Base-by-base conservation (phyloP, 345 rosid species). In the Geranium brycei region DNA sequence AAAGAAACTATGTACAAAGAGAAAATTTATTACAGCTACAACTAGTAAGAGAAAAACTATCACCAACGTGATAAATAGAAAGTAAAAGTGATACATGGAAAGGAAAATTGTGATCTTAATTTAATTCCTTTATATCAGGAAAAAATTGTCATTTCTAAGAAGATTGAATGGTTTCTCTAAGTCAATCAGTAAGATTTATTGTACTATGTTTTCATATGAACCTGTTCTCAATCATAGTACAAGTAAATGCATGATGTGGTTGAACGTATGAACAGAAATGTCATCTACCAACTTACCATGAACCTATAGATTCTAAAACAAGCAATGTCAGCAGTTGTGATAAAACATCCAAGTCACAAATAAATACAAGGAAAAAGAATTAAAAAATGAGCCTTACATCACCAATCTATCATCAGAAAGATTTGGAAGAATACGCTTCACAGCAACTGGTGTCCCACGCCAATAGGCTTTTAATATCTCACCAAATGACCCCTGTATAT, bases 381-480 rank as follows among this genome's bases (percentile, higher is more conserved):
- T 17, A 12, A 15, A 14, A 10, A 67, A 71, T 64, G 19, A 58
- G n/a, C 41, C 95, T 85, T 78, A 93, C 99, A 90, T 83, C 77
- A 93, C 99, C 75, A 93, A 78, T 83, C 96, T 86, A 82, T 93
- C 99, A 77, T 93, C 99, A 62, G 97, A 93, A 57, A 93, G 97
- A 53, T 95, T 86, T 18, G 99, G 99, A 72, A 93, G 96, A 72
- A 93, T 93, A 68, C 97, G 95, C 74, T 93, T 93, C 55, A 93
- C 79, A 60, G 99, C 99, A 31, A 93, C 97, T 0, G 99, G 97
- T 62, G 99, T 93, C 76, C 99, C 99, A 75, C 97, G 91, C 99
- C 99, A 93, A 73, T 58, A 67, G 55, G 97, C 97, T 79, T 79
- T 93, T 72, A 84, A 81, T 77, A 93, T 93, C 83, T 93, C 99